These are phyloP conservation scores for Conoideocrella luteorostrata DNA, from an alignment of 2,329 filamentous ascomycete species.

Conservation along the genomic window DNA sequence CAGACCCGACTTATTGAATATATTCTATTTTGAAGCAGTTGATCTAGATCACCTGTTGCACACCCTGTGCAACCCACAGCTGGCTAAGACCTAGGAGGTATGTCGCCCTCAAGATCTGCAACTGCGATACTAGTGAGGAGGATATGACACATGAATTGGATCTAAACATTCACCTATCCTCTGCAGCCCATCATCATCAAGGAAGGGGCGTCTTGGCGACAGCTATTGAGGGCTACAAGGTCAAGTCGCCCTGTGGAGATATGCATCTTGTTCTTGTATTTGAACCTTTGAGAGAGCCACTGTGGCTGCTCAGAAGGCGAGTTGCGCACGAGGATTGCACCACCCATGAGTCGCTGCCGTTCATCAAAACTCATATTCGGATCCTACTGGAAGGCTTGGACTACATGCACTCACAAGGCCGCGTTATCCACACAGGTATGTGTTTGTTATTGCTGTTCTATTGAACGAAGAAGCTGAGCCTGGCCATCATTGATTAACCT, in stretches of 20 bases:
- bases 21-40: no score
- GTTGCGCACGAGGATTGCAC: conserved; percentile 24
- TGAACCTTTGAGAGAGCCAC: conserved; percentile 31
- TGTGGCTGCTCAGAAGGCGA: conserved; percentile 27
- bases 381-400: conserved; percentile 33
- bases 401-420: conserved; percentile 33
- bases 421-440: conserved; percentile 37
- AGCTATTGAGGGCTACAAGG: conserved; percentile 23
- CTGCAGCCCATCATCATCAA: conserved; percentile 16
- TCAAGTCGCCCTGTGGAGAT: conserved; percentile 20
- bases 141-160: conserved; percentile 16
- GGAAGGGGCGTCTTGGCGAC: conserved; percentile 23
- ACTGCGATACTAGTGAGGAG: conserved; percentile 14
- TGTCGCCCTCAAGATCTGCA: conserved; percentile 19
- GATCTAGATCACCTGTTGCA: no score
- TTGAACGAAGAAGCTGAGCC: no score
- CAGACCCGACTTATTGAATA: no score
- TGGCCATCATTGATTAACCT: no score
- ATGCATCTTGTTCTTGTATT: conserved; percentile 31
- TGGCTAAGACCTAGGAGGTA: conserved; percentile 10
- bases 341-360: conserved; percentile 10
- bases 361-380: conserved; percentile 29
- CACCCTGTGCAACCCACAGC: no score
- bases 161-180: conserved; percentile 4
- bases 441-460: no score